Conservation (phyloP, 176 grass and related monocot species). For the Zizania latifolia region DNA sequence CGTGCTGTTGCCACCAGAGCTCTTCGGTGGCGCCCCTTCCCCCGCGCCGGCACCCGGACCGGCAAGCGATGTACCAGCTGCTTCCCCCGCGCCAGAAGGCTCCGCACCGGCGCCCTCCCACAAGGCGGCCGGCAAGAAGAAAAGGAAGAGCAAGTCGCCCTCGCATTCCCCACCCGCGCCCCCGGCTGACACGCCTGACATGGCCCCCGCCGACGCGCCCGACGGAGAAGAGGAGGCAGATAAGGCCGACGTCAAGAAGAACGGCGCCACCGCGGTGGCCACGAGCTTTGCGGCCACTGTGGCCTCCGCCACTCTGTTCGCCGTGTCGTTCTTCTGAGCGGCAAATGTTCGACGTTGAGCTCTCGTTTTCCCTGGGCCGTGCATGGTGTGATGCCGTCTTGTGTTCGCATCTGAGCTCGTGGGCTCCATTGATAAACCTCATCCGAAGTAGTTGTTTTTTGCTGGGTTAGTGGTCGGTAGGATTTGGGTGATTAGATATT, state of each 20-base stretch:
- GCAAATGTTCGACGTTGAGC: conserved; percentile 8
- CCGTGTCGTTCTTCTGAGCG: conserved; percentile 35
- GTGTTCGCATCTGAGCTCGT: conserved; percentile 24
- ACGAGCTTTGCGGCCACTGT: not conserved
- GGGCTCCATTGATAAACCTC: conserved; percentile 27
- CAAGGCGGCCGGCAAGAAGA: conserved; percentile 24
- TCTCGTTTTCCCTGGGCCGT: not conserved
- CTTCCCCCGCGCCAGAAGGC: too few species aligned
- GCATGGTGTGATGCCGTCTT: conserved; percentile 25
- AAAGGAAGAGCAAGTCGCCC: conserved; percentile 35
- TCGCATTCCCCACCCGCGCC: conserved; percentile 66
- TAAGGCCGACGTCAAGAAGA: conserved; percentile 15
- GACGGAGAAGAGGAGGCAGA: conserved; percentile 26
- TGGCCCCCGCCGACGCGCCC: conserved; percentile 53
- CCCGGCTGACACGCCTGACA: conserved; percentile 43
- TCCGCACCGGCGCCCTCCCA: conserved; percentile 42
- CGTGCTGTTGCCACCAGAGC: conserved; percentile 53
- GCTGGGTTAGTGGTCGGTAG: not conserved
- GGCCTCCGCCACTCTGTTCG: conserved; percentile 12
- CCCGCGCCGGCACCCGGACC: conserved; percentile 47
- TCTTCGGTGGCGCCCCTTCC: conserved; percentile 61
- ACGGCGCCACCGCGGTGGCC: conserved; percentile 1
- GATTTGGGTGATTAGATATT: conserved; percentile 21
- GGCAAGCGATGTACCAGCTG: too few species aligned
- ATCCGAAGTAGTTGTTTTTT: not conserved